phyloP scores from a whole-genome alignment of 352 stramenopile species.

The Globisporangium nunn region DNA sequence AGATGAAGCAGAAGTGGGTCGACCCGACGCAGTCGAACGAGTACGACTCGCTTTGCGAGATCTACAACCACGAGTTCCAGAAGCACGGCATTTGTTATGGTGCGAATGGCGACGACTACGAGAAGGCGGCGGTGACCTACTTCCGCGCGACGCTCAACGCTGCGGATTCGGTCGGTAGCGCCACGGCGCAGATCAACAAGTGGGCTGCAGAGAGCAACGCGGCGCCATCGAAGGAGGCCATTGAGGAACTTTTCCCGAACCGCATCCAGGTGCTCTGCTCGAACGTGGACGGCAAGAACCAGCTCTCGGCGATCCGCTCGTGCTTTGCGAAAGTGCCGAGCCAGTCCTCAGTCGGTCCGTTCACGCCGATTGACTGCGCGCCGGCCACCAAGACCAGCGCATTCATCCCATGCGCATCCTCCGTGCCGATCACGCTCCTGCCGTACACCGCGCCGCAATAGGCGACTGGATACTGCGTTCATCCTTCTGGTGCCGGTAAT shows the following conservation, averaged over 20 bases:
- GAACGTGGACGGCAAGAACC: slow-evolving; percentile 40
- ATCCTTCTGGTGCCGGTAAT: no score
- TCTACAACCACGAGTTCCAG: slow-evolving; percentile 88
- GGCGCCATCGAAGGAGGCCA: slow-evolving; percentile 21
- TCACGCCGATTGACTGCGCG: slow-evolving; percentile 11
- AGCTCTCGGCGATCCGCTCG: slow-evolving; percentile 62
- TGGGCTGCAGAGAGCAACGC: slow-evolving; percentile 27
- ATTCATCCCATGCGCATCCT: slow-evolving; percentile 3
- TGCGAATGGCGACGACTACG: slow-evolving; percentile 17
- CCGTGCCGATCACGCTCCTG: slow-evolving; percentile 10
- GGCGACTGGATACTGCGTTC: no score
- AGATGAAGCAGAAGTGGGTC: slow-evolving; percentile 61
- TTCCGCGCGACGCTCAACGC: slow-evolving; percentile 25
- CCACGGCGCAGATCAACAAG: slow-evolving; percentile 49
- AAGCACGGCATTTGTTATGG: slow-evolving; percentile 82
- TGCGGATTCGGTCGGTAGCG: slow-evolving; percentile 22
- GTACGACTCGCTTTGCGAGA: slow-evolving; percentile 68
- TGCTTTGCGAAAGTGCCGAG: slow-evolving; percentile 40
- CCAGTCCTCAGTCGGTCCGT: slow-evolving; percentile 6
- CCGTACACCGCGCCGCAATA: no score
- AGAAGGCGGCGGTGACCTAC: slow-evolving; percentile 12
- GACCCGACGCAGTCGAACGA: slow-evolving; percentile 46
- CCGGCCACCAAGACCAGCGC: slow-evolving; percentile 7
- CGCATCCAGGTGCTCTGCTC: slow-evolving; percentile 67
- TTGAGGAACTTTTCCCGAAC: slow-evolving; percentile 48